phyloP scores from a whole-genome alignment of 2,329 filamentous ascomycete genomes.

The Neurospora sp. region DNA sequence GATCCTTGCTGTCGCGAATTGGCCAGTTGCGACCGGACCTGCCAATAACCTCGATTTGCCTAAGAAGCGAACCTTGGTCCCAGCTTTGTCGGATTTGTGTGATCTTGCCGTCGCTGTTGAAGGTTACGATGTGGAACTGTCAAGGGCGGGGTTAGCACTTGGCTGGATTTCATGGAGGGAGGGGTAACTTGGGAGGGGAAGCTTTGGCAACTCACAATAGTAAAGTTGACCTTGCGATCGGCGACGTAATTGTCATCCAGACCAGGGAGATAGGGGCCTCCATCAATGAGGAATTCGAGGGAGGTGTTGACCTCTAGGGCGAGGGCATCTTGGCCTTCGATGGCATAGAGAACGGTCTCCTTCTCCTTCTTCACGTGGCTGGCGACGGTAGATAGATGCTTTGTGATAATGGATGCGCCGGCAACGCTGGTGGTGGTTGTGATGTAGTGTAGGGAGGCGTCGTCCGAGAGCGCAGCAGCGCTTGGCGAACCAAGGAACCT shows the following conservation, averaged over 20 bases:
- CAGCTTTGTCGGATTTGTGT: slow-evolving; percentile 80
- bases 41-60: slow-evolving; percentile 89
- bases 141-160: slow-evolving; percentile 10
- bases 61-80: slow-evolving; percentile 90
- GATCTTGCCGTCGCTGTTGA: slow-evolving; percentile 70
- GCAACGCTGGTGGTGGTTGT: slow-evolving; percentile 71
- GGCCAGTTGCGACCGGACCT: slow-evolving; percentile 89
- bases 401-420: slow-evolving; percentile 66
- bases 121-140: slow-evolving; percentile 80
- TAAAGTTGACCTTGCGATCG: slow-evolving; percentile 68
- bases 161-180: neutral
- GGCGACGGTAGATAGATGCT: slow-evolving; percentile 64
- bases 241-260: slow-evolving; percentile 91
- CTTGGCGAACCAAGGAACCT: slow-evolving; percentile 61
- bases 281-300: slow-evolving; percentile 70
- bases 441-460: slow-evolving; percentile 76
- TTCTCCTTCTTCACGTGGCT: slow-evolving; percentile 75
- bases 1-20: slow-evolving; percentile 77
- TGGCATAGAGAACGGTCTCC: slow-evolving; percentile 62
- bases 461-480: slow-evolving; percentile 50
- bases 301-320: slow-evolving; percentile 73
- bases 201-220: slow-evolving; percentile 58
- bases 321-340: slow-evolving; percentile 62
- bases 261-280: slow-evolving; percentile 77
- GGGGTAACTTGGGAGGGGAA: neutral